Conservation (phyloP, 106 monocot species). For the Alisma plantagoaquatica region DNA sequence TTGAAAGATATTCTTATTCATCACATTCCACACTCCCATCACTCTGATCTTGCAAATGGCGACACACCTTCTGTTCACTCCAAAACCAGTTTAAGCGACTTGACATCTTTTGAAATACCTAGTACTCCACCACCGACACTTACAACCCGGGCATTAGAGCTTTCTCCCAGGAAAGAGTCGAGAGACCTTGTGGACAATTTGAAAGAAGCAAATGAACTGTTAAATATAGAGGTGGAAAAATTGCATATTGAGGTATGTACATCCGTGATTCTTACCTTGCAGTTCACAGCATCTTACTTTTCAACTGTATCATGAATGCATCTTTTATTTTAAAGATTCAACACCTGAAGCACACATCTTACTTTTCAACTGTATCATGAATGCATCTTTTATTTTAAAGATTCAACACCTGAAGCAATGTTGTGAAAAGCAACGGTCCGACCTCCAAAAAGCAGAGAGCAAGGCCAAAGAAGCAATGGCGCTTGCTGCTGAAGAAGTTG, state of each 20-base stretch:
- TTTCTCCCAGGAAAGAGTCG: conserved; percentile 46
- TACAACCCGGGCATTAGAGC: conserved; percentile 36
- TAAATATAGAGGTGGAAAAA: conserved; percentile 75
- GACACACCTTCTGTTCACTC: conserved; percentile 30
- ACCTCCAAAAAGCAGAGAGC: conserved; percentile 43
- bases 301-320: too few species aligned
- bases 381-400: conserved; percentile 17
- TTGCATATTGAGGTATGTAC: conserved; percentile 71
- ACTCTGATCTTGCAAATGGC: conserved; percentile 11
- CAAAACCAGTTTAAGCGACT: conserved; percentile 37
- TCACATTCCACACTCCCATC: conserved; percentile 15
- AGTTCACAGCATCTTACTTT: too few species aligned
- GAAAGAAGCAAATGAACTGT: conserved; percentile 70
- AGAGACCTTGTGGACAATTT: conserved; percentile 55
- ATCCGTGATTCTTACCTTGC: too few species aligned
- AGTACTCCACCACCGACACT: conserved; percentile 64
- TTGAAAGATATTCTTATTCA: conserved; percentile 49
- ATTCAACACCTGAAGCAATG: conserved; percentile 39
- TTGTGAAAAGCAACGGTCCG: conserved; percentile 41
- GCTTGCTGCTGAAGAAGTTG: conserved; percentile 54
- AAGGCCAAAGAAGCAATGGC: conserved; percentile 49
- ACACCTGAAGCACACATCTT: conserved; percentile 26
- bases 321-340: conserved; percentile 28
- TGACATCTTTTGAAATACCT: conserved; percentile 61
- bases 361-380: background rate